A percentile compares a stretch with the other conserved stretches of the same genome.
Conservation (phyloP, 306 rosid species). For the Ammopiptanthus mongolicus region DNA sequence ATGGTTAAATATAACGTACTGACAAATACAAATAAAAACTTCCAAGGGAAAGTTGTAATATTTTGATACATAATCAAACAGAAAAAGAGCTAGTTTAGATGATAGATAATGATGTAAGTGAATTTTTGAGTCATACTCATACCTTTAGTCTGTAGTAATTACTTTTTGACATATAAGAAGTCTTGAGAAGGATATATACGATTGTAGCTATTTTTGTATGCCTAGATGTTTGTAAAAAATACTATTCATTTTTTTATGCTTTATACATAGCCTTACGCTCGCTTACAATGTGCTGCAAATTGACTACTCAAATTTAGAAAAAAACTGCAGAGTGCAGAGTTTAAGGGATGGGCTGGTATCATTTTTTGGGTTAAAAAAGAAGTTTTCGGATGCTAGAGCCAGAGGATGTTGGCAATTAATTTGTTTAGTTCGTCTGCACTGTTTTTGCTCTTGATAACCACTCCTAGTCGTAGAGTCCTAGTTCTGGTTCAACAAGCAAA, state of each 20-base stretch:
- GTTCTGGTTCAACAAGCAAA: background rate
- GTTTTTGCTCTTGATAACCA: background rate
- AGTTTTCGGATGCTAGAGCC: conserved; percentile 18
- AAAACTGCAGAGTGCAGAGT: conserved; percentile 1
- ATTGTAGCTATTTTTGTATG: background rate
- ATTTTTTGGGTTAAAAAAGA: background rate
- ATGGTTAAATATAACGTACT: background rate
- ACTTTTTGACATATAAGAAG: background rate
- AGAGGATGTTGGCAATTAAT: background rate
- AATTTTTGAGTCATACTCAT: background rate
- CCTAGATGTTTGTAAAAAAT: background rate
- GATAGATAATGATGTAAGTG: background rate
- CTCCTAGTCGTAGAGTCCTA: background rate
- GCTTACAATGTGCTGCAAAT: conserved; percentile 6
- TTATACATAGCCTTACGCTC: background rate
- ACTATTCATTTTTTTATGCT: background rate
- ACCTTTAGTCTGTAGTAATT: background rate
- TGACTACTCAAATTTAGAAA: conserved; percentile 16
- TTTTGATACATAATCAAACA: background rate
- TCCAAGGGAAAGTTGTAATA: background rate
- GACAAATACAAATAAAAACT: background rate
- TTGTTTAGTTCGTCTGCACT: background rate
- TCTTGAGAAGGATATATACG: background rate
- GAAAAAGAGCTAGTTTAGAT: background rate
- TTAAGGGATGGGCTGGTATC: conserved; percentile 15